Evolutionary conservation across 2,329 filamentous ascomycete genomes (phyloP).

Genomic region (Penicillium sp.): DNA sequence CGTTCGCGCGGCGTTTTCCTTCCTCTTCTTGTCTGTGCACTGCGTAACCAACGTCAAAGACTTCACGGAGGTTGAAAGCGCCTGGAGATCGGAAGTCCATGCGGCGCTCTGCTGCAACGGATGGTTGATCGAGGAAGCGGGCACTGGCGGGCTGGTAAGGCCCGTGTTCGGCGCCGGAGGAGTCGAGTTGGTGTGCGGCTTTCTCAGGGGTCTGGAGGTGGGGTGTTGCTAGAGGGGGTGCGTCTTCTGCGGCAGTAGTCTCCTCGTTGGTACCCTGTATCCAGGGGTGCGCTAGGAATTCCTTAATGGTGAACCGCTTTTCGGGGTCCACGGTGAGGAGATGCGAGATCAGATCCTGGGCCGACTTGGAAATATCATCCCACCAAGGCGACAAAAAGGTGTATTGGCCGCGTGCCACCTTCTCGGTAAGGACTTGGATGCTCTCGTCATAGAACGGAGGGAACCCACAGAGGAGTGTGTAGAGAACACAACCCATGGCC

Average conservation of each 20-base stretch:
- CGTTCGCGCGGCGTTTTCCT: conserved; percentile 78
- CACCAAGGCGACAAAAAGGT: conserved; percentile 98
- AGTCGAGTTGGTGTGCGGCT: conserved; percentile 48
- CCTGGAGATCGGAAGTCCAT: conserved; percentile 93
- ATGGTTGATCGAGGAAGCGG: conserved; percentile 51
- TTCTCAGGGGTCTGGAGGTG: conserved; percentile 49
- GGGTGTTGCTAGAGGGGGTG: conserved; percentile 63
- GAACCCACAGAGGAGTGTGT: conserved; percentile 93
- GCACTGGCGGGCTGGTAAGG: conserved; percentile 42
- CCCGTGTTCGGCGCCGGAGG: conserved; percentile 33
- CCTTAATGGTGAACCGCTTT: conserved; percentile 82
- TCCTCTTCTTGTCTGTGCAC: conserved; percentile 96
- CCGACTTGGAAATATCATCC: conserved; percentile 94
- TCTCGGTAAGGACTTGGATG: conserved; percentile 92
- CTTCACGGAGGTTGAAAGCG: conserved; percentile 87
- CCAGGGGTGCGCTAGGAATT: conserved; percentile 95
- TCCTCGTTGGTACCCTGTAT: conserved; percentile 63
- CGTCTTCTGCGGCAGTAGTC: conserved; percentile 59
- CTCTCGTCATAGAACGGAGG: conserved; percentile 98
- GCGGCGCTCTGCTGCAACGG: conserved; percentile 51
- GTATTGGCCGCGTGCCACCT: conserved; percentile 92
- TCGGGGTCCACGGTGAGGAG: conserved; percentile 89
- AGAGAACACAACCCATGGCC: conserved; percentile 91
- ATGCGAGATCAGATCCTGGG: conserved; percentile 88
- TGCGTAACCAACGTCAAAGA: conserved; percentile 96